Evolutionary conservation across 305 asterid genomes (phyloP).

Genomic region (Ilex paraguariensis): DNA sequence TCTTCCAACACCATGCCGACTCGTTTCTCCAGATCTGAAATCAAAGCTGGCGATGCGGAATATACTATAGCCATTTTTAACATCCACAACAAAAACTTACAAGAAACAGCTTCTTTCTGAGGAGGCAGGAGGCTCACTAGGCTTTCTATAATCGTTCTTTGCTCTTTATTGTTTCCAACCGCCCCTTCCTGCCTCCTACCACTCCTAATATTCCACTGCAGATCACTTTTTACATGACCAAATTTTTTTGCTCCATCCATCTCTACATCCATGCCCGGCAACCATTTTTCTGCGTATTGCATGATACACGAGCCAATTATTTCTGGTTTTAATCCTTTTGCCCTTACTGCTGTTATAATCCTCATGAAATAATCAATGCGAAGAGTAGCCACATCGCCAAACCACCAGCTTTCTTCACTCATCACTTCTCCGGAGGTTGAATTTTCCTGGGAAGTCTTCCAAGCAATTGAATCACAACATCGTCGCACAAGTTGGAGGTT

Average conservation of each 20-base stretch:
- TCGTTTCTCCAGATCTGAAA: conserved; percentile 80
- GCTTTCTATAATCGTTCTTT: conserved; percentile 56
- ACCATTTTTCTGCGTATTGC: conserved; percentile 56
- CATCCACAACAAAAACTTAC: conserved; percentile 63
- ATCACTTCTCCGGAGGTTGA: conserved; percentile 24
- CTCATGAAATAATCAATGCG: conserved; percentile 61
- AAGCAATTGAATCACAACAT: conserved; percentile 66
- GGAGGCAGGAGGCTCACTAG: conserved; percentile 67
- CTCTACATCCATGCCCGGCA: conserved; percentile 34
- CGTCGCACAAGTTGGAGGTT: conserved; percentile 82
- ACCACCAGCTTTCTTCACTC: conserved; percentile 57
- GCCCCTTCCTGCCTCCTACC: conserved; percentile 39
- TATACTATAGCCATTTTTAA: conserved; percentile 55
- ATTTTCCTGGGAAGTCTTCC: conserved; percentile 55
- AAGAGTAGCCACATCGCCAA: conserved; percentile 48
- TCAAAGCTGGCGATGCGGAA: conserved; percentile 65
- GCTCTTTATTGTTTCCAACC: conserved; percentile 40
- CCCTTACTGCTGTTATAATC: conserved; percentile 52
- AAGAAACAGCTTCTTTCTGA: conserved; percentile 60
- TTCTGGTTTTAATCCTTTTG: conserved; percentile 54
- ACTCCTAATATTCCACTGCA: conserved; percentile 57
- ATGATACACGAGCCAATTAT: conserved; percentile 58
- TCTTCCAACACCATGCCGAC: conserved; percentile 60
- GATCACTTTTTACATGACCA: conserved; percentile 25
- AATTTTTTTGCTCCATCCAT: conserved; percentile 22